Conservation (phyloP, 257 asterid species). For the Capsicum rhomboideum region DNA sequence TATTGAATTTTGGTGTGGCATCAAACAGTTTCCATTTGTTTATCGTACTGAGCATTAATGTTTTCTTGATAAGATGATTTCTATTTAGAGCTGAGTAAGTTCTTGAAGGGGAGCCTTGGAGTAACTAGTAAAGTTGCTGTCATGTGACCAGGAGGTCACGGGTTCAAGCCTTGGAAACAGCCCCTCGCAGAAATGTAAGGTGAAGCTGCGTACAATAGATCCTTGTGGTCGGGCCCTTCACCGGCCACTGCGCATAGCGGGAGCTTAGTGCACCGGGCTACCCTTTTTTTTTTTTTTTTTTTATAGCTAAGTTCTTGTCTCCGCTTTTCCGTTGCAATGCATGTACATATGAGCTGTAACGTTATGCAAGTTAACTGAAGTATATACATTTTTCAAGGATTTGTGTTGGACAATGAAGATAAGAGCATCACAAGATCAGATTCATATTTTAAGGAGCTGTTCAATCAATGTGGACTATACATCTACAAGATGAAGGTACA, state of each 20-base stretch:
- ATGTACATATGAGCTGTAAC: neutral
- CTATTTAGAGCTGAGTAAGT: neutral
- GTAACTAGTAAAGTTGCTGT: no score
- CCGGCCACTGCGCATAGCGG: no score
- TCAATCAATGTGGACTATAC: constrained; percentile 67
- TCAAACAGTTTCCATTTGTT: neutral
- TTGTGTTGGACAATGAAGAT: constrained; percentile 86
- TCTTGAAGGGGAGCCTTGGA: no score
- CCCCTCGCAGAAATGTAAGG: no score
- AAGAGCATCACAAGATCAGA: constrained; percentile 92
- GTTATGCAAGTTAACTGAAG: neutral
- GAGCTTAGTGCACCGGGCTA: no score
- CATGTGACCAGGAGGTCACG: no score
- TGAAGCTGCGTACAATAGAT: no score
- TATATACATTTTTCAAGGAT: constrained; percentile 34
- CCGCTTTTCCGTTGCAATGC: neutral
- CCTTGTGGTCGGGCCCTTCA: no score
- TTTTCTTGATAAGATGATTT: neutral
- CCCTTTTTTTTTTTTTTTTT: no score
- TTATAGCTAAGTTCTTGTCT: no score
- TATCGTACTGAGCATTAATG: neutral
- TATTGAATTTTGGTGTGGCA: neutral
- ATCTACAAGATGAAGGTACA: constrained; percentile 66
- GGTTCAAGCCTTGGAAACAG: no score
- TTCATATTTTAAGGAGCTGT: constrained; percentile 76